Evolutionary conservation across 208 protist species (phyloP).

Genomic region (Naegleria lovaniensis): DNA sequence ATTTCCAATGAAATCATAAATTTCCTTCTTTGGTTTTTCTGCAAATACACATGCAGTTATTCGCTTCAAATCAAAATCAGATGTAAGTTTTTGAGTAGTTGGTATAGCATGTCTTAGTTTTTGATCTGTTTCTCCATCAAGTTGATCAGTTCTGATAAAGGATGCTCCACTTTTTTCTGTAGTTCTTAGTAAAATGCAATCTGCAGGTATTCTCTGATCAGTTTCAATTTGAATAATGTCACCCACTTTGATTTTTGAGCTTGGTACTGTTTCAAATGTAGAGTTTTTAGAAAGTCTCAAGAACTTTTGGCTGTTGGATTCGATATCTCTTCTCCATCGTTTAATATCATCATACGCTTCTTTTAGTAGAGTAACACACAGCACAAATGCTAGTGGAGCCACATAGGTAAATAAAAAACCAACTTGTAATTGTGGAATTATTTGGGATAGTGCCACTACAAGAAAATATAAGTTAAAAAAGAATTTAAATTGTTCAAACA

Average conservation of each 20-base stretch:
- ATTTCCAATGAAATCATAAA: conserved; percentile 90
- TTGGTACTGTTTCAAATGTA: conserved; percentile 43
- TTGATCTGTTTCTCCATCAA: conserved; percentile 99
- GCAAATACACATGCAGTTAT: background rate
- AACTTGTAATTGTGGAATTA: conserved; percentile 56
- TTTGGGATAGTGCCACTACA: conserved; percentile 76
- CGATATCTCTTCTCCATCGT: conserved; percentile 72
- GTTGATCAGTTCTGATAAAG: conserved; percentile 96
- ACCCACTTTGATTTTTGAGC: conserved; percentile 82
- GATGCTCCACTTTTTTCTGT: conserved; percentile 82
- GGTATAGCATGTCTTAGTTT: conserved; percentile 72
- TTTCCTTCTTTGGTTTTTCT: conserved; percentile 80
- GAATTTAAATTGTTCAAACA: conserved; percentile 91
- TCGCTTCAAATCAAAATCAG: conserved; percentile 32
- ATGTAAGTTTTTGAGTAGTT: conserved; percentile 44
- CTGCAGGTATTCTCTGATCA: conserved; percentile 87
- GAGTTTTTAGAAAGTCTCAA: conserved; percentile 47
- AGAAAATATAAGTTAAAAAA: conserved; percentile 93
- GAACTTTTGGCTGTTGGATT: conserved; percentile 65
- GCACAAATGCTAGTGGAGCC: conserved; percentile 79
- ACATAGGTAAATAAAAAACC: conserved; percentile 90
- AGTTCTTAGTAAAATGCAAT: conserved; percentile 91
- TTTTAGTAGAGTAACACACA: conserved; percentile 77
- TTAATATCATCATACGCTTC: conserved; percentile 89
- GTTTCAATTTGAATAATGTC: conserved; percentile 80